Conservation (phyloP, 23 red algal species). For the Cyanidium caldarium region DNA sequence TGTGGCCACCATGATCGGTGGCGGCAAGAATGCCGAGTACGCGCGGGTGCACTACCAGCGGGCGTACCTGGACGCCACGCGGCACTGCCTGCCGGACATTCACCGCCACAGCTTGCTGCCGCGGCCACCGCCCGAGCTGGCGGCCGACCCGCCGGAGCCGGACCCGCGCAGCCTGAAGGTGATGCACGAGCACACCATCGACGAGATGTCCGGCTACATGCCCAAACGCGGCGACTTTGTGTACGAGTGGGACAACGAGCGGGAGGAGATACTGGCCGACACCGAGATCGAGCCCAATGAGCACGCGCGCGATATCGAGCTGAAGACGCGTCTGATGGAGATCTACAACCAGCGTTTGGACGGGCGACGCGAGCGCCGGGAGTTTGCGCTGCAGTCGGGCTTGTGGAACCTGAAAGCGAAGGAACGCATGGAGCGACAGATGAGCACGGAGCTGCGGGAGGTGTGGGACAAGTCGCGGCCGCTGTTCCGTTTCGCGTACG, state of each 20-base stretch:
- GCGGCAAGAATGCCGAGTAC: slow-evolving; percentile 32
- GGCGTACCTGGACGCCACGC: slow-evolving; percentile 29
- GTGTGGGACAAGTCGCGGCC: slow-evolving; percentile 44
- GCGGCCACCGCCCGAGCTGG: background rate
- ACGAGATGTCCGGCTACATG: slow-evolving; percentile 92
- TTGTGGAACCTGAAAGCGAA: slow-evolving; percentile 63
- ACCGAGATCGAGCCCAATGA: slow-evolving; percentile 75
- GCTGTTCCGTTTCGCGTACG: slow-evolving; percentile 59
- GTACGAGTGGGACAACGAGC: slow-evolving; percentile 97
- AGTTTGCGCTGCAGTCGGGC: slow-evolving; percentile 57
- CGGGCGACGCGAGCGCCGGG: slow-evolving; percentile 55
- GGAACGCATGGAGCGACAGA: slow-evolving; percentile 29
- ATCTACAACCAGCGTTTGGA: slow-evolving; percentile 68
- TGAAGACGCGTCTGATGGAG: slow-evolving; percentile 78
- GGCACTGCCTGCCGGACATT: slow-evolving; percentile 42
- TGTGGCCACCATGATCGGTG: slow-evolving; percentile 45
- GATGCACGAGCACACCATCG: slow-evolving; percentile 84
- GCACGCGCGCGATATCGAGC: slow-evolving; percentile 32
- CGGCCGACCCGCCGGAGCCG: slow-evolving; percentile 7
- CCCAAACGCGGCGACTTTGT: slow-evolving; percentile 83
- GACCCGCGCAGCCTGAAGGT: slow-evolving; percentile 58
- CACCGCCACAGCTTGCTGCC: background rate
- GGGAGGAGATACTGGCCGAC: slow-evolving; percentile 85
- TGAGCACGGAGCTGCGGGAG: slow-evolving; percentile 55
- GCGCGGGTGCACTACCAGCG: slow-evolving; percentile 53